Conservation (phyloP, 225 moss, liverwort and hornwort genomes). For the Neckera pumila region DNA sequence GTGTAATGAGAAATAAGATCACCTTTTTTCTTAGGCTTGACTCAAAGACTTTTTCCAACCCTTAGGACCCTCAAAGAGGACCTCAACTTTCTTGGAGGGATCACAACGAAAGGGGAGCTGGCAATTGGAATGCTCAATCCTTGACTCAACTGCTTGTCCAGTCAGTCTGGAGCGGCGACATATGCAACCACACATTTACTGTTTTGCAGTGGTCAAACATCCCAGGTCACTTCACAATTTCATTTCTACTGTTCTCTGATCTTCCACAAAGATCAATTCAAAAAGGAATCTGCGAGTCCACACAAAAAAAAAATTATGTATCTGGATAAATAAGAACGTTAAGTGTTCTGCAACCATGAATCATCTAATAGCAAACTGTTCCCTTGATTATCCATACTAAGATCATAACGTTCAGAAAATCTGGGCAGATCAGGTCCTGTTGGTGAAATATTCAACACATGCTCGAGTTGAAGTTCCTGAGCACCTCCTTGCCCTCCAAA, state of each 20-base stretch:
- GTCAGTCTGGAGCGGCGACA: background rate
- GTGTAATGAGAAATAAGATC: no score
- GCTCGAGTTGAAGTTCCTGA: slow-evolving; percentile 31
- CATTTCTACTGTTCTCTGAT: background rate
- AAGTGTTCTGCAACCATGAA: slow-evolving; percentile 48
- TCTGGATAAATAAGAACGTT: background rate
- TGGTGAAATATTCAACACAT: slow-evolving; percentile 43
- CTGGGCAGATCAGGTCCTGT: slow-evolving; percentile 34
- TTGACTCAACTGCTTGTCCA: background rate
- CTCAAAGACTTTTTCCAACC: background rate
- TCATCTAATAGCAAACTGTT: slow-evolving; percentile 48
- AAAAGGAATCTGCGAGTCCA: background rate
- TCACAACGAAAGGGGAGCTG: background rate
- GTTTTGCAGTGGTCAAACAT: background rate
- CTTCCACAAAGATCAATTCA: background rate
- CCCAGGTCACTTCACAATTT: background rate
- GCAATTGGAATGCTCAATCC: background rate
- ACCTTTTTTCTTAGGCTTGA: background rate
- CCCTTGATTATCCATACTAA: slow-evolving; percentile 33
- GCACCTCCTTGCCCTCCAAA: slow-evolving; percentile 18
- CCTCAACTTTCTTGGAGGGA: background rate
- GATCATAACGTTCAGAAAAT: slow-evolving; percentile 51
- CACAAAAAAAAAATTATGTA: background rate
- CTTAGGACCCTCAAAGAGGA: background rate
- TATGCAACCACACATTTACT: background rate